Conservation (phyloP, 169 alveolate genomes). For the Plasmodium cynomolgi region DNA sequence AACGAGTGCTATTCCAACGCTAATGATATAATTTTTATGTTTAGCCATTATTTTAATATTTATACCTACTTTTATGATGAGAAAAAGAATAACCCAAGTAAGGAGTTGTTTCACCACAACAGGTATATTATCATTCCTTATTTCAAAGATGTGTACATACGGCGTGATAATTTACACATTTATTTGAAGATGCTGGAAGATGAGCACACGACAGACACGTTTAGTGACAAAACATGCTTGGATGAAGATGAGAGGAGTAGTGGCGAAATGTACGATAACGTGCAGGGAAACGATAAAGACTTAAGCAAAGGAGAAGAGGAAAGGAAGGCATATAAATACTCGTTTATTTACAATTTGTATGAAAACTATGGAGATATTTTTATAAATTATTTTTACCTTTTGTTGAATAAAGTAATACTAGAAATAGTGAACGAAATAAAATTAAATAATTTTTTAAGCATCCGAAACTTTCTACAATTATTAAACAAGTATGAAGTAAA, state of each 20-base stretch:
- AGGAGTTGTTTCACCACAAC: conserved; percentile 32
- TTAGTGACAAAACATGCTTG: not conserved
- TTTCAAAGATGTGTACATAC: conserved; percentile 58
- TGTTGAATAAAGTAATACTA: conserved; percentile 35
- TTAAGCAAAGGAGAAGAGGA: conserved; percentile 19
- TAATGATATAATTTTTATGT: conserved; percentile 44
- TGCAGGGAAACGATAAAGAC: not conserved
- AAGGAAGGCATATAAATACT: not conserved
- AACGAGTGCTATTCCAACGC: conserved; percentile 19
- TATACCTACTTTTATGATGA: conserved; percentile 57
- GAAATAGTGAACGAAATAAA: conserved; percentile 57
- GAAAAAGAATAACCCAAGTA: conserved; percentile 29
- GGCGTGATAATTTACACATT: conserved; percentile 17
- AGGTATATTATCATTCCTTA: conserved; percentile 59
- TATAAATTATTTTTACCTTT: conserved; percentile 50
- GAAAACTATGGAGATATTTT: conserved; percentile 40
- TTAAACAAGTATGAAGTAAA: conserved; percentile 54
- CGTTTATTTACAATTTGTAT: conserved; percentile 37
- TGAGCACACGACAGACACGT: not conserved
- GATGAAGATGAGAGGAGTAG: conserved; percentile 2
- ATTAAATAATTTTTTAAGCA: conserved; percentile 57
- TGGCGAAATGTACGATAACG: conserved; percentile 6
- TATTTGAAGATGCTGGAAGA: conserved; percentile 55
- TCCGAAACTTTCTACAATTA: conserved; percentile 37
- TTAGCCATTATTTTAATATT: conserved; percentile 41